Conservation (phyloP, 345 rosid species). For the Psidium friedrichsthalianum region DNA sequence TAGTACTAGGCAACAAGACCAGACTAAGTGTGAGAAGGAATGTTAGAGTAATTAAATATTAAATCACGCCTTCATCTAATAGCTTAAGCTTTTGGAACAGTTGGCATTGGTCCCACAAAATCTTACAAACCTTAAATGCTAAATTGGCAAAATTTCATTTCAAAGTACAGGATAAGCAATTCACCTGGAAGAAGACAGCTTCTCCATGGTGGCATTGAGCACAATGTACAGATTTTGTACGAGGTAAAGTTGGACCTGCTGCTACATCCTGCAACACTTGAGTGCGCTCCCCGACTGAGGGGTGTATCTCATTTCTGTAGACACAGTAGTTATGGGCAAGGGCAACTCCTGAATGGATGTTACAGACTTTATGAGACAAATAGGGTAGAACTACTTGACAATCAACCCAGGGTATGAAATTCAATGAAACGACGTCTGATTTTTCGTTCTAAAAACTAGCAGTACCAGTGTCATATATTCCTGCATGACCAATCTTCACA, state of each 20-base stretch:
- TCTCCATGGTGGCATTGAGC: conserved; percentile 22
- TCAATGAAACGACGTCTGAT: no score
- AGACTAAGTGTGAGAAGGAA: no score
- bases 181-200: conserved; percentile 44
- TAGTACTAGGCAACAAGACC: no score
- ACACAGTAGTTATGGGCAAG: conserved; percentile 31
- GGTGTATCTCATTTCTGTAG: conserved; percentile 38
- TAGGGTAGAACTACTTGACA: background rate
- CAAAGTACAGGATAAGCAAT: background rate
- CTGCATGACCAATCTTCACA: background rate
- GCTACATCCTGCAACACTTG: conserved; percentile 53
- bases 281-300: conserved; percentile 30
- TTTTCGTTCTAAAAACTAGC: background rate
- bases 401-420: background rate
- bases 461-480: background rate
- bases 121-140: no score
- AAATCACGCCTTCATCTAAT: no score
- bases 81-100: no score
- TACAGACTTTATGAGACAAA: background rate
- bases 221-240: conserved; percentile 33
- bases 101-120: no score
- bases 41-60: no score
- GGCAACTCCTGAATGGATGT: conserved; percentile 24
- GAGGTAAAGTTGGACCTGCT: conserved; percentile 43
- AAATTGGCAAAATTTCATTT: background rate